These are phyloP conservation scores for Sphaerulina populicola DNA, from an alignment of 2,329 filamentous ascomycete species.

Conservation along the genomic window DNA sequence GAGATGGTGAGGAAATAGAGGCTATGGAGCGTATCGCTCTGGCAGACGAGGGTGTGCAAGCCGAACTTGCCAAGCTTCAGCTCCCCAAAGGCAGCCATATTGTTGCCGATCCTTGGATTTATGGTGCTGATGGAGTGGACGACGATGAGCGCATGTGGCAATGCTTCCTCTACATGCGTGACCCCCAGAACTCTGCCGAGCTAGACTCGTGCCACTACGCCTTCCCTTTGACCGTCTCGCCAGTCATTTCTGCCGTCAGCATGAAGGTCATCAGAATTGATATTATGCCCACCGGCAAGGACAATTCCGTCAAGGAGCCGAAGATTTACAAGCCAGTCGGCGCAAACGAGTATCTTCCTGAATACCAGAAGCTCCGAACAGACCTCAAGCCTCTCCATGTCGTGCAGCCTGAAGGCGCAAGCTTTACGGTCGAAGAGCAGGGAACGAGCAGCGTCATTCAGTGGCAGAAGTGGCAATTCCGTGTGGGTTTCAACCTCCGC, in stretches of 20 bases:
- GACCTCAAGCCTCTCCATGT: constrained; percentile 62
- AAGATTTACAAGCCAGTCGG: constrained; percentile 51
- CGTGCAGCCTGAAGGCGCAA: constrained; percentile 60
- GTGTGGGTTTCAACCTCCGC: constrained; percentile 53
- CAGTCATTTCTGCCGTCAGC: constrained; percentile 53
- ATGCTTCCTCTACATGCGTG: constrained; percentile 59
- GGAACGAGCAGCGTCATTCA: constrained; percentile 45
- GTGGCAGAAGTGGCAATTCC: constrained; percentile 59
- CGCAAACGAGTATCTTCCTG: constrained; percentile 58
- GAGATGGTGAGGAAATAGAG: constrained; percentile 53
- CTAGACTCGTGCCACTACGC: constrained; percentile 61
- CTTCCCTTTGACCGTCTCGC: constrained; percentile 58
- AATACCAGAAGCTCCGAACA: constrained; percentile 39
- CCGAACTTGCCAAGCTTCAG: constrained; percentile 52
- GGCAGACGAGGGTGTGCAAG: constrained; percentile 48
- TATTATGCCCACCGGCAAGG: constrained; percentile 57
- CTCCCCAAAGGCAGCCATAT: constrained; percentile 51
- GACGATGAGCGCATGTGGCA: constrained; percentile 40
- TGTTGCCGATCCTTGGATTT: constrained; percentile 62
- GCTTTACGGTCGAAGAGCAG: constrained; percentile 49
- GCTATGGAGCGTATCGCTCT: constrained; percentile 51
- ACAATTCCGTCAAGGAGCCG: constrained; percentile 49
- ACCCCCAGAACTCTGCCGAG: constrained; percentile 51
- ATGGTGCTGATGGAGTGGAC: constrained; percentile 47
- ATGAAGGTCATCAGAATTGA: constrained; percentile 63